phyloP scores from a whole-genome alignment of 148 eudicot genomes.

The Pouteria glomerata region DNA sequence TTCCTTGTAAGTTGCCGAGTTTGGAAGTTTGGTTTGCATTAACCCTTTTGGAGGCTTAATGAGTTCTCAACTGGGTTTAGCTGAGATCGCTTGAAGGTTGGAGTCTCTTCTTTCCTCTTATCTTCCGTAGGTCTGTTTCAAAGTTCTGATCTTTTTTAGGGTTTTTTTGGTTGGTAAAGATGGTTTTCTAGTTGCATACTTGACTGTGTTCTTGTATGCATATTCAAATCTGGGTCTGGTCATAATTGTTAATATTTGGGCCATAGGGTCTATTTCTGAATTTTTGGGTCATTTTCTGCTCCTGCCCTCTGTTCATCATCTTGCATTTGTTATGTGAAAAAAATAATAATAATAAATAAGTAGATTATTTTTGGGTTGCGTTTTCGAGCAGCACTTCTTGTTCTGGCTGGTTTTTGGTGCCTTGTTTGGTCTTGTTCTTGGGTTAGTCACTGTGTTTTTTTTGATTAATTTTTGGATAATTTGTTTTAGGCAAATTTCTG shows the following conservation, averaged over 20 bases:
- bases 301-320: not conserved
- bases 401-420: not conserved
- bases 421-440: too few relatives aligned
- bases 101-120: not conserved
- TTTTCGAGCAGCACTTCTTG: not conserved
- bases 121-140: not conserved
- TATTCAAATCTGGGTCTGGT: conserved; percentile 5
- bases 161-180: not conserved
- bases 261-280: not conserved
- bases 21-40: not conserved
- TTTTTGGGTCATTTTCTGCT: not conserved
- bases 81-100: not conserved
- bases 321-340: not conserved
- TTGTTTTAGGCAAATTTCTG: conserved; percentile 7
- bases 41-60: not conserved
- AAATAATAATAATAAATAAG: not conserved
- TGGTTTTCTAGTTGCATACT: not conserved
- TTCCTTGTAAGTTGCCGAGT: not conserved
- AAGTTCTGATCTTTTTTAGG: not conserved
- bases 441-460: too few relatives aligned
- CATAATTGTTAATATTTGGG: not conserved
- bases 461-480: not conserved
- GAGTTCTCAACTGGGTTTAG: not conserved
- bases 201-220: not conserved
- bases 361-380: not conserved